Conservation (phyloP, 257 asterid genomes). For the Nicotiana undulata region DNA sequence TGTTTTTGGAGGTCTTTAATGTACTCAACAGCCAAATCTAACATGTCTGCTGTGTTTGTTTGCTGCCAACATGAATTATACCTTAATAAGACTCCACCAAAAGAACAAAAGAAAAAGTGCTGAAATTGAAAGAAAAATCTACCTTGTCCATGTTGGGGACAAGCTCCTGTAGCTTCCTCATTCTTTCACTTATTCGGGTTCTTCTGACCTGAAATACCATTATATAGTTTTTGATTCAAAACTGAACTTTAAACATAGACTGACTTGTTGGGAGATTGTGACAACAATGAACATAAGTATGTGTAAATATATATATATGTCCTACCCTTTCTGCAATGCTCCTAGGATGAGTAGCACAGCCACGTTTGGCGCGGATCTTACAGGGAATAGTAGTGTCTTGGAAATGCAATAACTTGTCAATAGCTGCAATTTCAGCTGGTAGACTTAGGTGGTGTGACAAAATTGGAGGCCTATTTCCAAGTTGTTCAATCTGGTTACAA, state of each 20-base stretch:
- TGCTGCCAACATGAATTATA: conserved; percentile 45
- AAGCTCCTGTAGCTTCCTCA: conserved; percentile 84
- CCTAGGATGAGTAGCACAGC: conserved; percentile 93
- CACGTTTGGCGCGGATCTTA: conserved; percentile 86
- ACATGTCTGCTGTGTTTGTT: conserved; percentile 91
- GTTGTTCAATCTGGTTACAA: conserved; percentile 34
- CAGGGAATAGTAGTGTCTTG: conserved; percentile 66
- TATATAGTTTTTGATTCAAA: not conserved
- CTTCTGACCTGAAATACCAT: conserved; percentile 55
- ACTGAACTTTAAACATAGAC: not conserved
- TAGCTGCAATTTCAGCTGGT: conserved; percentile 42
- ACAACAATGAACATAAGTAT: not conserved
- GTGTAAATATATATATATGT: too few species aligned
- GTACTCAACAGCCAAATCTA: conserved; percentile 89
- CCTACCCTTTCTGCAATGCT: conserved; percentile 95
- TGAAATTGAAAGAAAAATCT: conserved; percentile 26
- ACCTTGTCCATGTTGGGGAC: conserved; percentile 98
- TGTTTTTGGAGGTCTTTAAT: conserved; percentile 74
- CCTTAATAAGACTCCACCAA: not conserved
- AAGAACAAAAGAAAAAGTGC: not conserved
- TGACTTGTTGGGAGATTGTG: not conserved
- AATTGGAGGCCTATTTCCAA: conserved; percentile 27
- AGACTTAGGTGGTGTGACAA: conserved; percentile 65
- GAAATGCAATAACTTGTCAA: conserved; percentile 66
- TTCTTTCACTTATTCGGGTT: conserved; percentile 84